Evolutionary conservation across 768 basidiomycete genomes (phyloP).

Genomic region (Xerocomus brunneocitrinus): DNA sequence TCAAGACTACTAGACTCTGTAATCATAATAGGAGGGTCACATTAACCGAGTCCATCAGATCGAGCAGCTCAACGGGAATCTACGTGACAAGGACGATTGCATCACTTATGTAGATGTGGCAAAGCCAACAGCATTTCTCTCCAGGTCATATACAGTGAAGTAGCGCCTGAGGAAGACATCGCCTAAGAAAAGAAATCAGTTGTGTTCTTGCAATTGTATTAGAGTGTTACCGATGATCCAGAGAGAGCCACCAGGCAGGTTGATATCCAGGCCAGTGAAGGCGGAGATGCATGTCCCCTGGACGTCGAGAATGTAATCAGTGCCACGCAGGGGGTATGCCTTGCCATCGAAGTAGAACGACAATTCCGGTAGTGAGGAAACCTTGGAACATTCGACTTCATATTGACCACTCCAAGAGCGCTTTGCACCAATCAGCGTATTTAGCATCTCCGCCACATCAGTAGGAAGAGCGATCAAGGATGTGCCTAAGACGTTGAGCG

Average conservation of each 20-base stretch:
- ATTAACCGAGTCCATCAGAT: conserved; percentile 4
- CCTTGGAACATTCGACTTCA: conserved; percentile 80
- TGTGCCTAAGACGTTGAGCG: conserved; percentile 52
- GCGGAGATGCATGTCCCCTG: conserved; percentile 92
- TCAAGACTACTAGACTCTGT: neutral
- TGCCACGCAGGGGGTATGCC: conserved; percentile 71
- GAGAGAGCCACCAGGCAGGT: conserved; percentile 69
- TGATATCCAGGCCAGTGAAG: conserved; percentile 90
- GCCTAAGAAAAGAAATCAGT: conserved; percentile 37
- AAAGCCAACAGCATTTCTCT: conserved; percentile 77
- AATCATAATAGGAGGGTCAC: neutral
- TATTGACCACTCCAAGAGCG: conserved; percentile 97
- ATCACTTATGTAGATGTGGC: conserved; percentile 43
- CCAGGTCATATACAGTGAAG: conserved; percentile 87
- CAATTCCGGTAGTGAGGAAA: conserved; percentile 80
- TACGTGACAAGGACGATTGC: neutral
- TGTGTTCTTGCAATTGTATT: neutral
- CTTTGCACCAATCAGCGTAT: conserved; percentile 89
- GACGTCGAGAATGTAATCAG: conserved; percentile 87
- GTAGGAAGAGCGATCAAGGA: conserved; percentile 90
- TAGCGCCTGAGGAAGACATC: conserved; percentile 91
- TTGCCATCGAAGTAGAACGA: conserved; percentile 80
- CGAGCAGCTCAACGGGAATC: conserved; percentile 10
- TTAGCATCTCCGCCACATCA: conserved; percentile 97
- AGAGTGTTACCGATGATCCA: conserved; percentile 78